Evolutionary conservation across 164 flowering plant genomes (phyloP).

Genomic region (Magnolia officinalis): DNA sequence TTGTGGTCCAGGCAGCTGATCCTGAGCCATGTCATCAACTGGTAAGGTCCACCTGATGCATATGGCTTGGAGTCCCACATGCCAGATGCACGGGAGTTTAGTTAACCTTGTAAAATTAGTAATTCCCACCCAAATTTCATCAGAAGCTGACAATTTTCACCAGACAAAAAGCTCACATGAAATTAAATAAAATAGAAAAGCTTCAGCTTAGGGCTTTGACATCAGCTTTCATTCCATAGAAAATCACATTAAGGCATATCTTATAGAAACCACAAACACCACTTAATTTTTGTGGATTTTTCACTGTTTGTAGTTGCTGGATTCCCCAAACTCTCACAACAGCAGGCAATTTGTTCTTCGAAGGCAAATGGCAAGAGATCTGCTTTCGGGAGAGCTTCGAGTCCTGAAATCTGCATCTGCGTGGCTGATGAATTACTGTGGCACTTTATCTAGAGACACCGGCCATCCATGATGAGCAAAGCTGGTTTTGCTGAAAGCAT

Average conservation of each 20-base stretch:
- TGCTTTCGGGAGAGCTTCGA: conserved; percentile 69
- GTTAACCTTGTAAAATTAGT: no score
- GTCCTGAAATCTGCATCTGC: conserved; percentile 58
- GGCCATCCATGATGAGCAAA: neutral
- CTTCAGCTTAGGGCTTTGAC: neutral
- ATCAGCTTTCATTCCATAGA: neutral
- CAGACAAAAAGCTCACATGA: neutral
- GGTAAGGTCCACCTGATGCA: neutral
- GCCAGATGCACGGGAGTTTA: neutral
- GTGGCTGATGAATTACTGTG: conserved; percentile 65
- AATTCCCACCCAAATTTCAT: neutral
- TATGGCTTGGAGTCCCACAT: neutral
- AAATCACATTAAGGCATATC: neutral
- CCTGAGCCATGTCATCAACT: neutral
- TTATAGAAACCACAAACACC: neutral
- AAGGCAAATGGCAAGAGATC: conserved; percentile 61
- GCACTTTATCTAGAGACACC: conserved; percentile 20
- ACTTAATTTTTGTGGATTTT: neutral
- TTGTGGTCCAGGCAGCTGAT: neutral
- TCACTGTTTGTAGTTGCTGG: conserved; percentile 32
- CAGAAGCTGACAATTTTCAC: neutral
- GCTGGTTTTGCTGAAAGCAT: neutral
- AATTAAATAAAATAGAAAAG: neutral
- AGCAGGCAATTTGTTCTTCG: conserved; percentile 25
- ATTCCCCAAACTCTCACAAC: conserved; percentile 1